These are phyloP conservation scores for Nephromyces sp. DNA, from an alignment of 169 alveolate genomes.

Conservation along the genomic window DNA sequence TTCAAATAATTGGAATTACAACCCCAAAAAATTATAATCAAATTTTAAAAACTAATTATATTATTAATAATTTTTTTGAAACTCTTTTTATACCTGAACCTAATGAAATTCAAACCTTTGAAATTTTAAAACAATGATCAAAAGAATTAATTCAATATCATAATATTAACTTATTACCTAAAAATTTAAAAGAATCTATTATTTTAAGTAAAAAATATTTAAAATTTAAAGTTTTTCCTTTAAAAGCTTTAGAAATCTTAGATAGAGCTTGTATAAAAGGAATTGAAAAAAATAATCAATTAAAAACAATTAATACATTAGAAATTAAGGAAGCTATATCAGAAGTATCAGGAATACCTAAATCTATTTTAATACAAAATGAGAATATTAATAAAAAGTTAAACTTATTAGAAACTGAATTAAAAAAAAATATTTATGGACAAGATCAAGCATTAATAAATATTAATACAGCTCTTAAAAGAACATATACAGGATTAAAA, in stretches of 20 bases:
- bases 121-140: background rate
- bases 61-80: background rate
- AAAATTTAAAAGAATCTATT: background rate
- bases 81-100: background rate
- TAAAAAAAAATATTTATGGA: slow-evolving; percentile 63
- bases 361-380: background rate
- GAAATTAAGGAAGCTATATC: background rate
- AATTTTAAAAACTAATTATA: background rate
- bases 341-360: background rate
- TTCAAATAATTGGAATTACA: background rate
- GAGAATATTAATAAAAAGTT: slow-evolving; percentile 35
- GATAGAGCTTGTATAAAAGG: background rate
- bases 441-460: slow-evolving; percentile 64
- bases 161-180: background rate
- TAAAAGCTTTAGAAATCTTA: background rate
- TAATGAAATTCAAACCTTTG: background rate
- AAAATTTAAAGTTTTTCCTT: background rate
- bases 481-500: slow-evolving; percentile 73
- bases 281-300: background rate
- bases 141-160: background rate
- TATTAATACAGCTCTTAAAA: slow-evolving; percentile 54
- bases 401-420: slow-evolving; percentile 41
- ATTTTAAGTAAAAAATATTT: background rate
- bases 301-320: no score
- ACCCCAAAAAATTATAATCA: background rate